phyloP scores from a whole-genome alignment of 768 basidiomycete species.

The Tulasnella sp. region DNA sequence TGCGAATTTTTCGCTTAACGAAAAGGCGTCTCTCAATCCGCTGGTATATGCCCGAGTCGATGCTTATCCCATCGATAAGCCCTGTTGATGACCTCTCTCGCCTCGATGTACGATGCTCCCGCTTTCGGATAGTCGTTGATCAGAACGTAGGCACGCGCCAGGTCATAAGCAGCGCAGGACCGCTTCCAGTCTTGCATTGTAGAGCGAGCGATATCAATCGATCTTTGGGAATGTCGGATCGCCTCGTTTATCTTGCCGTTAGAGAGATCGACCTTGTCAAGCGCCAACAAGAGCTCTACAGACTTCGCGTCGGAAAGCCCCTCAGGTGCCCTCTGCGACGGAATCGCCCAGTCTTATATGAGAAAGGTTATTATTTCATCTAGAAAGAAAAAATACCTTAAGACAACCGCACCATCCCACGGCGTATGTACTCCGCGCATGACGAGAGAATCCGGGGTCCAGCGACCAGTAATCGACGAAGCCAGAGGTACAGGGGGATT shows the following conservation, averaged over 20 bases:
- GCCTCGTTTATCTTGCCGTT: background rate
- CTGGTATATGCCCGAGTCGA: background rate
- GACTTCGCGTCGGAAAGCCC: background rate
- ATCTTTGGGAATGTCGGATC: background rate
- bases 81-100: background rate
- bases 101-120: background rate
- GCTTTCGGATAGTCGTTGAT: background rate
- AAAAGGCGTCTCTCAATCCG: background rate
- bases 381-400: no score
- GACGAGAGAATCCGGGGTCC: no score
- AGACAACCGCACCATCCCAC: background rate
- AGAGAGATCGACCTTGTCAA: background rate
- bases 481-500: no score
- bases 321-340: background rate
- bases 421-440: background rate
- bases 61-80: background rate
- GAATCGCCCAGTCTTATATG: background rate
- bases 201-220: background rate
- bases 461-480: no score
- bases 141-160: background rate
- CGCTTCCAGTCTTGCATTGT: background rate
- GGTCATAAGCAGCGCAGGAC: background rate
- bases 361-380: background rate
- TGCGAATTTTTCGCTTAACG: background rate
- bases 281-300: background rate